These are phyloP conservation scores for Fraxinus floribunda DNA, from an alignment of 305 asterid genomes.

Conservation along the genomic window DNA sequence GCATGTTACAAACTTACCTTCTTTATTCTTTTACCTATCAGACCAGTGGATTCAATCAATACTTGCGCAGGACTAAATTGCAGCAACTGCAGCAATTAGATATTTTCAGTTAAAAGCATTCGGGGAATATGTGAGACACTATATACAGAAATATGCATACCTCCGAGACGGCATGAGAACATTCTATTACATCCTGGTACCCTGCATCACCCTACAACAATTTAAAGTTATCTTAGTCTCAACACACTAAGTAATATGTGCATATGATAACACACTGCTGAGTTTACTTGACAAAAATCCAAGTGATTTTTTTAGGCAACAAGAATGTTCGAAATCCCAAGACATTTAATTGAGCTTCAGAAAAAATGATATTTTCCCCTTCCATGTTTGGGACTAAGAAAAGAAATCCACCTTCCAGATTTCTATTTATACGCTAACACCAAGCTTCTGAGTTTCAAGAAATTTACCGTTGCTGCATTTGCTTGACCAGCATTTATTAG, in stretches of 20 bases:
- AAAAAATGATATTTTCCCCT: not conserved
- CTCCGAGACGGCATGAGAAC: slow-evolving; percentile 75
- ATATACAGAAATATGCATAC: slow-evolving; percentile 34
- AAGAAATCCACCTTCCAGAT: not conserved
- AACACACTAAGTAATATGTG: not conserved
- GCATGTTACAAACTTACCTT: slow-evolving; percentile 43
- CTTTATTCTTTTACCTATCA: slow-evolving; percentile 87
- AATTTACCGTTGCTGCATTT: slow-evolving; percentile 91
- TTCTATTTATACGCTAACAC: slow-evolving; percentile 8
- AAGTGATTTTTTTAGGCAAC: not conserved
- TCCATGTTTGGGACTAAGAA: not conserved
- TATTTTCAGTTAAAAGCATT: not conserved
- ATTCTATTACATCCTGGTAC: slow-evolving; percentile 82
- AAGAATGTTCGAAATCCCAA: not conserved
- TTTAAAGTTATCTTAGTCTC: slow-evolving; percentile 27
- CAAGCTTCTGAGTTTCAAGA: slow-evolving; percentile 11
- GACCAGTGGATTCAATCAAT: slow-evolving; percentile 96
- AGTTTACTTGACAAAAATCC: slow-evolving; percentile 2
- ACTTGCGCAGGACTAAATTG: slow-evolving; percentile 70
- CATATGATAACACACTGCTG: not conserved
- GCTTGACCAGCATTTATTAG: slow-evolving; percentile 99
- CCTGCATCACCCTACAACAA: slow-evolving; percentile 87
- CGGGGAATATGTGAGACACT: not conserved
- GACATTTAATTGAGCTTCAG: not conserved
- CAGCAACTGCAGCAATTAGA: slow-evolving; percentile 56